Conservation (phyloP, 768 basidiomycete species). For the Pleurotus platypus region DNA sequence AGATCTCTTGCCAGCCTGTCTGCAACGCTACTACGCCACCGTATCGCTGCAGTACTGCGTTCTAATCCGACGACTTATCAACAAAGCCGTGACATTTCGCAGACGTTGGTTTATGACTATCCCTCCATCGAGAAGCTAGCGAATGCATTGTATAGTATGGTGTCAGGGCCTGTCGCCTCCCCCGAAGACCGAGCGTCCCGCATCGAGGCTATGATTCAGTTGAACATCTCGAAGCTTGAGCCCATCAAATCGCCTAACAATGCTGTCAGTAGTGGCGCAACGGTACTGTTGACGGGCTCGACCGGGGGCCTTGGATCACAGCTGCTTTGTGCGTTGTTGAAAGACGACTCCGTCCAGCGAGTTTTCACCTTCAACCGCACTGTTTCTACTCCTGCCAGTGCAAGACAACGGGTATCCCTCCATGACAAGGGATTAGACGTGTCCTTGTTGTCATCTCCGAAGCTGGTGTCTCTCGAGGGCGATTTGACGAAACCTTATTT, state of each 20-base stretch:
- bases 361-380: slow-evolving; percentile 21
- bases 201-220: slow-evolving; percentile 34
- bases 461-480: slow-evolving; percentile 9
- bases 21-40: slow-evolving; percentile 33
- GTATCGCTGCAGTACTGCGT: slow-evolving; percentile 22
- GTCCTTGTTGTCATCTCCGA: slow-evolving; percentile 12
- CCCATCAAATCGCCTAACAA: neutral
- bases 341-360: slow-evolving; percentile 7
- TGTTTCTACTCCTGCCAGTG: neutral
- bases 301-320: slow-evolving; percentile 27
- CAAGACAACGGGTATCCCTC: slow-evolving; percentile 18
- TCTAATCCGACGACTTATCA: neutral
- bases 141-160: slow-evolving; percentile 15
- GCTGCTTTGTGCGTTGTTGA: slow-evolving; percentile 12
- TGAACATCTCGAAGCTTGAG: slow-evolving; percentile 23
- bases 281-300: slow-evolving; percentile 27
- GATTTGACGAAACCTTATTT: slow-evolving; percentile 15
- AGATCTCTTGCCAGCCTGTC: slow-evolving; percentile 21
- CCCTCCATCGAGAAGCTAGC: slow-evolving; percentile 31
- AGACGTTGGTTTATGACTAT: slow-evolving; percentile 44
- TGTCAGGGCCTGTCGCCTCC: neutral
- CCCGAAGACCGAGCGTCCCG: neutral
- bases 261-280: neutral
- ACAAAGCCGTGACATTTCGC: slow-evolving; percentile 17
- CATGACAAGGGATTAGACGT: slow-evolving; percentile 15